These are phyloP conservation scores for Pelargonium myrrhifolium DNA, from an alignment of 441 rosid species.

Conservation along the genomic window DNA sequence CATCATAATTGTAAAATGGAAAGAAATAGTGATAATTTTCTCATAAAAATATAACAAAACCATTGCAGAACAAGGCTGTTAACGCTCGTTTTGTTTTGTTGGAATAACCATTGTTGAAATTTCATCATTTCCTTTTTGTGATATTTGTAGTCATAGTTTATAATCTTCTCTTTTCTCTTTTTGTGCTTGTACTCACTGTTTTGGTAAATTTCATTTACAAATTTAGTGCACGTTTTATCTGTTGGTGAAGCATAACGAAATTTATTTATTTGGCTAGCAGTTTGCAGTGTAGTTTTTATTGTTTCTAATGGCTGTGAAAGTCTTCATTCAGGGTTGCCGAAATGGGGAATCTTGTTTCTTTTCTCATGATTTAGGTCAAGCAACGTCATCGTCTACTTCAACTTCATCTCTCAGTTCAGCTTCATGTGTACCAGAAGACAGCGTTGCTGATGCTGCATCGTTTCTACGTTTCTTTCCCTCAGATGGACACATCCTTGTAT, in stretches of 20 bases:
- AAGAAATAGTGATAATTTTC: background rate
- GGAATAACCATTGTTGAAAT: background rate
- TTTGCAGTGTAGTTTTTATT: background rate
- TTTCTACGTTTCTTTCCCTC: slow-evolving; percentile 49
- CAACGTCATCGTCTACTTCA: slow-evolving; percentile 22
- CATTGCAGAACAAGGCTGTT: background rate
- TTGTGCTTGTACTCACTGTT: no score
- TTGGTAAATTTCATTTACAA: no score
- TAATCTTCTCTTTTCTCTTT: background rate
- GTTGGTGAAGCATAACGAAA: background rate
- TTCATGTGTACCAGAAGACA: slow-evolving; percentile 55
- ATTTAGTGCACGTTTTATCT: no score
- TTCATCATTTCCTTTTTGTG: background rate
- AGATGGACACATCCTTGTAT: slow-evolving; percentile 54
- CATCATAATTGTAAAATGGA: background rate
- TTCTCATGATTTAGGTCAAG: slow-evolving; percentile 46
- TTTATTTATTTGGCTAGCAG: background rate
- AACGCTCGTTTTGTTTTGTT: background rate
- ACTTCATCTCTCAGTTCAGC: slow-evolving; percentile 22
- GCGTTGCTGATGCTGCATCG: slow-evolving; percentile 31
- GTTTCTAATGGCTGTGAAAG: slow-evolving; percentile 11
- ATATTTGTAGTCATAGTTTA: background rate
- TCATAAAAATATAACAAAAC: background rate
- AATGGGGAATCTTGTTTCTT: slow-evolving; percentile 60
- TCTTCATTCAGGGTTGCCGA: slow-evolving; percentile 78